Evolutionary conservation across 2,329 filamentous ascomycete genomes (phyloP).

Genomic region (Cercospora zeae-maydis): DNA sequence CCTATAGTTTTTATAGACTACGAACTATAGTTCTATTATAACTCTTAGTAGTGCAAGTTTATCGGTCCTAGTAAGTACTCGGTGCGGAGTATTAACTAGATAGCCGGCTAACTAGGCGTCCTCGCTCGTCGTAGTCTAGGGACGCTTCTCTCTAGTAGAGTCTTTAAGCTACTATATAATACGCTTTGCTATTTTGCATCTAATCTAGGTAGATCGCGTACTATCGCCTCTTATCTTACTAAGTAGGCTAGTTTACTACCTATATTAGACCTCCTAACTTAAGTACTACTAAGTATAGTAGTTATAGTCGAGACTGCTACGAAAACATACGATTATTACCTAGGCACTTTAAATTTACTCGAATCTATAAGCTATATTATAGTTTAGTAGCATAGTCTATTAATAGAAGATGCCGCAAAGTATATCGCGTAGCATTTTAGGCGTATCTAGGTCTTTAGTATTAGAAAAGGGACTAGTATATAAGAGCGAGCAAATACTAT

Average conservation of each 20-base stretch:
- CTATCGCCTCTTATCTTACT: constrained; percentile 27
- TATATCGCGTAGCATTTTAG: background rate
- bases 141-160: constrained; percentile 18
- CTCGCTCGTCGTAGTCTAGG: constrained; percentile 15
- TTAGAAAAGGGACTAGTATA: background rate
- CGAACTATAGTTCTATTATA: constrained; percentile 3
- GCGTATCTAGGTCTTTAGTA: background rate
- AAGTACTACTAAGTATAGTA: constrained; percentile 25
- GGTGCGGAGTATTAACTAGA: background rate
- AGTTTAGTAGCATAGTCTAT: background rate
- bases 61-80: background rate
- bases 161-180: constrained; percentile 24
- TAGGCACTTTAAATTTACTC: constrained; percentile 16
- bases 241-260: constrained; percentile 15
- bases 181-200: constrained; percentile 31
- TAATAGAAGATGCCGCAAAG: background rate
- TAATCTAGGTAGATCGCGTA: constrained; percentile 28
- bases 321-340: constrained; percentile 21
- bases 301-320: constrained; percentile 29
- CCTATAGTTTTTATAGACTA: constrained; percentile 10
- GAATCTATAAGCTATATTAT: constrained; percentile 1
- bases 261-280: constrained; percentile 16
- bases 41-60: background rate
- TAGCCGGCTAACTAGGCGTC: background rate
- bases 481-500: background rate